Base-by-base conservation (phyloP, 306 rosid species). In the Neltuma alba region DNA sequence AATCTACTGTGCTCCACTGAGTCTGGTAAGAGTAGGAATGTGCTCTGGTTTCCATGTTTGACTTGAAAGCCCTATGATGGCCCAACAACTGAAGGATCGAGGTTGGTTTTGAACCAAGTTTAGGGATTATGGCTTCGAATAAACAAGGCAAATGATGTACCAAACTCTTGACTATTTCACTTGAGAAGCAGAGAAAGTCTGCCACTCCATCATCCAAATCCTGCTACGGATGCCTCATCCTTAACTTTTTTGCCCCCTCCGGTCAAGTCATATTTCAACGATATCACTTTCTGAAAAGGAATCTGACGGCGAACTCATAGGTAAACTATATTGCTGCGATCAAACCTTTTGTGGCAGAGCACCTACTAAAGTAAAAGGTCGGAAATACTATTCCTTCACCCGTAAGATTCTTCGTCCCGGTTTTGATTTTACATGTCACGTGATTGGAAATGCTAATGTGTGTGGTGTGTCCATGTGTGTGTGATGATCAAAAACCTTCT, bases 211-310 rank as follows among this genome's bases (percentile, higher is more conserved):
- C 60, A 73, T 41, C 41, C 3, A 73, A 72, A 1, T 75, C 50
- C 74, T 25, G 42, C 52, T 38, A 76, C 79, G 78, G 67, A 78
- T 78, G 83, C 81, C 55, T 36, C 69, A 72, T 73, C 74, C 36
- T 45, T 15, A 28, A 18, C 40, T 60, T 74, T 85, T 77, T 44
- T 70, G 0, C 10, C 3, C 3, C 42, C 85, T 74, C 47, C 13
- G 75, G 81, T 73, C 78, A 81, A 85, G 60, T 85, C 28, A 85
- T 44, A 81, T 81, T 85, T 85, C 88, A 85, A 85, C 85, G 55
- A 74, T 42, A 50, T 16, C 63, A n/a, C 83, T 78, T 77, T 85
- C 83, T 9, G 60, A 72, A 76, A 44, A 76, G 76, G 84, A 84
- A 76, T 70, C 81, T 78, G 75, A 70, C 58, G 45, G 62, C 18